These are phyloP conservation scores for Fragosphaeria purpurea DNA, from an alignment of 2,329 filamentous ascomycete species.

Conservation along the genomic window DNA sequence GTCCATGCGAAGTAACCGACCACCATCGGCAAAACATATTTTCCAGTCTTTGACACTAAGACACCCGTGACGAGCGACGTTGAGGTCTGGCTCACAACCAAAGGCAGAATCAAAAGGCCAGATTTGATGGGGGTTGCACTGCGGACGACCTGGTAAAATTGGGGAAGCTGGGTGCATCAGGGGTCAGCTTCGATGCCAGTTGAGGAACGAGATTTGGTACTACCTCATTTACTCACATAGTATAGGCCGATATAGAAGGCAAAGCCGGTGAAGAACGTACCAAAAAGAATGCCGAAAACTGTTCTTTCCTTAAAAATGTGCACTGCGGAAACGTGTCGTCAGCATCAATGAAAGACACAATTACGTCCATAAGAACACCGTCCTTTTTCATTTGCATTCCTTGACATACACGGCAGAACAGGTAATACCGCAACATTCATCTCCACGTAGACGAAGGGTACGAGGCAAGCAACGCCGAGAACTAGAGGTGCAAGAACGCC, in stretches of 20 bases:
- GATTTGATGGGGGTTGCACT: constrained; percentile 10
- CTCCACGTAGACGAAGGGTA: constrained; percentile 9
- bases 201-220: neutral
- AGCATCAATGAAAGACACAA: too few species aligned
- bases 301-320: constrained; percentile 9
- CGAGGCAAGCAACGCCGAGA: constrained; percentile 1
- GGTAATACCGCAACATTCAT: neutral
- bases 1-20: constrained; percentile 9
- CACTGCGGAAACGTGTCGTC: neutral
- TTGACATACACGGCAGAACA: neutral
- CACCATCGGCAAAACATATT: constrained; percentile 6
- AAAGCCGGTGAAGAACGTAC: constrained; percentile 11
- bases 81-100: constrained; percentile 9
- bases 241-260: constrained; percentile 11
- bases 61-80: constrained; percentile 7
- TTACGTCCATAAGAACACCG: too few species aligned
- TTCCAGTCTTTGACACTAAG: constrained; percentile 8
- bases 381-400: too few species aligned
- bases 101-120: constrained; percentile 9
- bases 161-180: constrained; percentile 5
- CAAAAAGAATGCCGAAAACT: constrained; percentile 4
- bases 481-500: constrained; percentile 7
- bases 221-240: constrained; percentile 3
- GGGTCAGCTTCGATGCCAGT: neutral
- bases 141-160: constrained; percentile 13